Evolutionary conservation across 441 rosid genomes (phyloP), one percentile per base, ranked within the genome.

Genomic region (Mallotus japonicus): DNA sequence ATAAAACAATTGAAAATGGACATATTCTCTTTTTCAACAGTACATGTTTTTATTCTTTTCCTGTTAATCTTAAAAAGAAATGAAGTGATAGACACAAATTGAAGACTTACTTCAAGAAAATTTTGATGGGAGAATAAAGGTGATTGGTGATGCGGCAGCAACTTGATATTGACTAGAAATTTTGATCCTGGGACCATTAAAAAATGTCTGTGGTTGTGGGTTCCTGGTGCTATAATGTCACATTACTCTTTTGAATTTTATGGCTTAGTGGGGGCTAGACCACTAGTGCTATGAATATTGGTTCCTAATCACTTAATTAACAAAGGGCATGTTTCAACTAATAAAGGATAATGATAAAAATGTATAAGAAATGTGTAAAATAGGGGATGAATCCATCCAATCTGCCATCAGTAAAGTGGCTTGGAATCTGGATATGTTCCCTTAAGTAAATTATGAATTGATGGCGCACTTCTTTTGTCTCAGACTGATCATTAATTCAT

Each of bases 91-190:
- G 58, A 14, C 42, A 24, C 20, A 22, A 42, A 1, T 15, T 44
- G 13, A 20, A 22, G 19, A 44, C 46, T 17, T 46, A 0, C 13
- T 68, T 10, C 8, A n/a, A 40, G 46, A 70, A 20, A 42, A 57
- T 40, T 6, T 14, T 44, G 10, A 47, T 4, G 19, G 44, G 15
- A 46, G 73, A 46, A 46, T 70, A 59, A 70, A 42, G 62, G 73
- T 54, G 15, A 67, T 9, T 9, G 17, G 53, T 58, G 32, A 56
- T 19, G 59, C 47, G 28, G 70, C 70, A 66, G 70, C 58, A 28
- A 51, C 17, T 51, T 51, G 71, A 60, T 46, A 44, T 58, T 57
- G 73, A 70, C 73, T 50, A 70, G 54, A 70, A 65, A 63, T 15
- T 54, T 15, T 53, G 46, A 49, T 10, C 7, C n/a, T 53, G 62